Evolutionary conservation across 768 basidiomycete species (phyloP), one percentile per base, ranked within the genome.

Genomic region (Pleurotus platypus): DNA sequence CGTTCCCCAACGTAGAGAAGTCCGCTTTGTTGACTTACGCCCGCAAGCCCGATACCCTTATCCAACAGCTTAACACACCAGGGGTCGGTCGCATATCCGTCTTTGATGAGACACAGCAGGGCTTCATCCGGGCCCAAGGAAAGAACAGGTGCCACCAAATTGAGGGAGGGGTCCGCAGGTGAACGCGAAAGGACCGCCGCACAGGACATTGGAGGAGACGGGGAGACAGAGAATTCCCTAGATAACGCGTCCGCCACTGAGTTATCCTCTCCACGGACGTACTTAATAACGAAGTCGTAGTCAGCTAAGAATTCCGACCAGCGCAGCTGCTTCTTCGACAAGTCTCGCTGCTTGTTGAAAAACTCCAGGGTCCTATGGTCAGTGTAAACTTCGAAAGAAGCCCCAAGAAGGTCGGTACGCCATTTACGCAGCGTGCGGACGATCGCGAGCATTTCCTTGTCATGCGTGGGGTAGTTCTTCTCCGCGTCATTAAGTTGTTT

Each of bases 61-160:
- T 1, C 64, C 11, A 20, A 16, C 63, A 58, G 38, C 58, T 56
- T 59, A 61, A 20, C 45, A 60, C 37, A 56, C 63, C 56, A 40
- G 13, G 11, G 30, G 71, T 59, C 58, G 0, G 2, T 22, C 1
- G 8, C 15, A 39, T 59, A 59, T 1, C 50, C 45, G 62, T 4
- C 40, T 3, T 16, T 13, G 40, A 42, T 42, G 2, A 16, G 13
- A 42, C 16, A 3, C 2, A 42, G 40, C 2, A 42, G 40, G 16
- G 3, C 3, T 3, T 13, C 13, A 4, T 16, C 2, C 3, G 40
- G 2, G 13, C 12, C 16, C 3, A 16, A 5, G 0, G 16, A 42
- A 13, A 42, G 40, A 2, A 42, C 16, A 13, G 16, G 12, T 3
- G 3, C 16, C 0, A 13, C 40, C 40, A 13, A 13, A n/a, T n/a